phyloP scores from a whole-genome alignment of 192 early-diverging fungal genomes.

The Coemansia reversa region DNA sequence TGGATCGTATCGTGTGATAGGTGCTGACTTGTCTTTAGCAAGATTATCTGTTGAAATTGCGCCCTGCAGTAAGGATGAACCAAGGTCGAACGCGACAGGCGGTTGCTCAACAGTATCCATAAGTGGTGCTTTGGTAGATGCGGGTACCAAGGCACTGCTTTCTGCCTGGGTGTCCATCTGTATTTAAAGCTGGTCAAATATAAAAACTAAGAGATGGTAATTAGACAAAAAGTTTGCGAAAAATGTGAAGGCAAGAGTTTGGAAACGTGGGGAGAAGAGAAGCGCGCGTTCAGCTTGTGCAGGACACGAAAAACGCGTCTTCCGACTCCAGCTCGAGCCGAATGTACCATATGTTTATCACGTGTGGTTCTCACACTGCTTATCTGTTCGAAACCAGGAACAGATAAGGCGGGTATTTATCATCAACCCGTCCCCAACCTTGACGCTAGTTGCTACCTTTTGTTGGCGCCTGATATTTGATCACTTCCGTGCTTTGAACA shows the following conservation, averaged over 20 bases:
- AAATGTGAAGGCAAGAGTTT: neutral
- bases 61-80: conserved; percentile 19
- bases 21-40: neutral
- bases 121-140: neutral
- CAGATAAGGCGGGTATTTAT: neutral
- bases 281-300: neutral
- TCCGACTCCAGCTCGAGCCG: conserved; percentile 3
- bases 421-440: neutral
- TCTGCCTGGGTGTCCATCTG: neutral
- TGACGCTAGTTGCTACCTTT: neutral
- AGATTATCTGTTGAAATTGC: neutral
- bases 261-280: neutral
- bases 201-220: neutral
- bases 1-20: conserved; percentile 20
- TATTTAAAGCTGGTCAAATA: neutral
- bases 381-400: conserved; percentile 5
- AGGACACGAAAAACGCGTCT: neutral
- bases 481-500: neutral
- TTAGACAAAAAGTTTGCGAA: neutral
- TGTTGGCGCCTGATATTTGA: neutral
- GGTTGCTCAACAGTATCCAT: neutral
- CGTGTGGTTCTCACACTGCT: neutral
- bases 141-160: neutral
- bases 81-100: conserved; percentile 8
- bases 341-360: neutral